Evolutionary conservation across 345 rosid genomes (phyloP).

Genomic region (Gynandropsis gynandra): DNA sequence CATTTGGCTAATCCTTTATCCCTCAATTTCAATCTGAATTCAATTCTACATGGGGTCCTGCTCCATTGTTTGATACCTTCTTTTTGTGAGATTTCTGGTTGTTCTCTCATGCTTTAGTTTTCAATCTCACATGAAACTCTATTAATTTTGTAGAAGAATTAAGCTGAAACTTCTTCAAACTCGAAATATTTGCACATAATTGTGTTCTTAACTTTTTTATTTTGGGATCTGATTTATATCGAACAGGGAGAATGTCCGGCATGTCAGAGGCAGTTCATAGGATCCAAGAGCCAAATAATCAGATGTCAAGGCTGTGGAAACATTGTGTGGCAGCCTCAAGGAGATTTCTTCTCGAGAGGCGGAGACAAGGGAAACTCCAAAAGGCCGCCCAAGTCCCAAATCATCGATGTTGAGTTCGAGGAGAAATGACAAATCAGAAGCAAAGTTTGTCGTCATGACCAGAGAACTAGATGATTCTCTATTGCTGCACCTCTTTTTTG

Average conservation of each 20-base stretch:
- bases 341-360: constrained; percentile 57
- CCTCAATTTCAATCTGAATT: too few species aligned
- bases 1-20: neutral
- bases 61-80: too few species aligned
- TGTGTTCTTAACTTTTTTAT: neutral
- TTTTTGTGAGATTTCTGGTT: too few species aligned
- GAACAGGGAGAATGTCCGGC: constrained; percentile 87
- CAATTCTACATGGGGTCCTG: too few species aligned
- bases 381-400: constrained; percentile 43
- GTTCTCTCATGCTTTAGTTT: neutral
- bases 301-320: constrained; percentile 77
- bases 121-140: neutral
- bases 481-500: too few species aligned
- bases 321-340: constrained; percentile 88
- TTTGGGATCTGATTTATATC: neutral
- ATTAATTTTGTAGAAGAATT: neutral
- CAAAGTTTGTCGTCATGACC: neutral
- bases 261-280: constrained; percentile 79
- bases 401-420: constrained; percentile 89
- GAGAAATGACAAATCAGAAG: constrained; percentile 47
- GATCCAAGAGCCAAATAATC: constrained; percentile 69
- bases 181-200: neutral
- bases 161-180: neutral
- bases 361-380: constrained; percentile 27
- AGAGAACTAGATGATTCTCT: too few species aligned